Percentiles rank a stretch among this genome's conserved stretches.
phyloP scores from a whole-genome alignment of 495 filamentous ascomycete genomes.

The Penicillium fimorum region DNA sequence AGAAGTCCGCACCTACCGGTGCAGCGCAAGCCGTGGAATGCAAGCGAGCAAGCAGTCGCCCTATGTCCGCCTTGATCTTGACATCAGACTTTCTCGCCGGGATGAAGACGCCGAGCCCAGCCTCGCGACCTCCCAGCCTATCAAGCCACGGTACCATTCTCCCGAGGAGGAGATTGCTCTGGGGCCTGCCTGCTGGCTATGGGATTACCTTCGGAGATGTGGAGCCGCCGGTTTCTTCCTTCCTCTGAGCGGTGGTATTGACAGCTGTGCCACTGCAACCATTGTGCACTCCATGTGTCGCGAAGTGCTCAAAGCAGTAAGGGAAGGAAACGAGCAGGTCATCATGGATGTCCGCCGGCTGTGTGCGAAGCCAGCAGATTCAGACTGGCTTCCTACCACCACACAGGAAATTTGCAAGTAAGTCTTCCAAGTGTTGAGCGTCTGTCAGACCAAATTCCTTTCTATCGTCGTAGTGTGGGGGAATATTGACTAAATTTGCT shows the following conservation, averaged over 20 bases:
- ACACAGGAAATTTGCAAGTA: constrained; percentile 61
- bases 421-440: constrained; percentile 10
- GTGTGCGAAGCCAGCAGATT: constrained; percentile 50
- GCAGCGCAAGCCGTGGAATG: constrained; percentile 36
- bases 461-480: background rate
- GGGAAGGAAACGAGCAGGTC: constrained; percentile 64
- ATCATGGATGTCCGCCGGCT: constrained; percentile 67
- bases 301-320: constrained; percentile 64
- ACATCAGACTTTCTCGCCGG: constrained; percentile 34
- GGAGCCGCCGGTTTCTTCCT: constrained; percentile 57
- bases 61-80: constrained; percentile 37
- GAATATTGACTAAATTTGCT: background rate
- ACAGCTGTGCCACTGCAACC: constrained; percentile 56
- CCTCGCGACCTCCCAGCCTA: constrained; percentile 39
- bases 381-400: constrained; percentile 51
- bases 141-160: constrained; percentile 53
- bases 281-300: constrained; percentile 81
- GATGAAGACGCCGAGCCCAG: constrained; percentile 39
- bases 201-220: constrained; percentile 77
- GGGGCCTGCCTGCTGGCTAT: constrained; percentile 71
- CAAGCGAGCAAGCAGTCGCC: constrained; percentile 41
- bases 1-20: constrained; percentile 51
- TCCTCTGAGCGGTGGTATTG: constrained; percentile 73
- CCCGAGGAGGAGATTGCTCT: constrained; percentile 78
- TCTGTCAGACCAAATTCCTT: background rate